Conservation (phyloP, 345 rosid genomes). For the Mallotus nudiflorus region DNA sequence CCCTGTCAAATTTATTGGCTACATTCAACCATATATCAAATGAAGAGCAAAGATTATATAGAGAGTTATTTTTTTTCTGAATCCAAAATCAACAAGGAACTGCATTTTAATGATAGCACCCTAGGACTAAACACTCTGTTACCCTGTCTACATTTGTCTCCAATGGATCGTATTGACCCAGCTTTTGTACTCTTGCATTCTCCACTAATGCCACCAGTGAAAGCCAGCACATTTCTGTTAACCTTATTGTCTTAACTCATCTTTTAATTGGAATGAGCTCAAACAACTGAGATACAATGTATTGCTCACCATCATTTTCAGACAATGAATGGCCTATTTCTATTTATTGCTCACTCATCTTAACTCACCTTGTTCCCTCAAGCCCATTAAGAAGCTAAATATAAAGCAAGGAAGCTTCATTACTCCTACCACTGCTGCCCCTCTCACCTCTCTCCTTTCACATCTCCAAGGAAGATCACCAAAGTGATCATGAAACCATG, state of each 20-base stretch:
- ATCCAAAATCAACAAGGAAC: neutral
- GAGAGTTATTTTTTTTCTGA: neutral
- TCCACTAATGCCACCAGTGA: neutral
- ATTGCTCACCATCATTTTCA: neutral
- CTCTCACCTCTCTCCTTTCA: neutral
- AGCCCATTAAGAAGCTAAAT: neutral
- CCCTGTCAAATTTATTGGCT: neutral
- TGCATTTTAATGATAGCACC: neutral
- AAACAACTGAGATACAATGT: neutral
- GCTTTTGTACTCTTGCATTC: neutral
- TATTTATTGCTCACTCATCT: too few species aligned
- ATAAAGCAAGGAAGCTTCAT: neutral
- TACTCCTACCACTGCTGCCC: neutral
- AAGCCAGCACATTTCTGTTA: neutral
- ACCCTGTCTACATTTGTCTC: neutral
- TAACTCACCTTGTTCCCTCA: neutral
- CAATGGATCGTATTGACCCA: too few species aligned
- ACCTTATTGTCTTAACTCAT: neutral
- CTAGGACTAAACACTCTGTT: neutral
- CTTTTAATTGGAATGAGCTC: neutral
- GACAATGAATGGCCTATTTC: too few species aligned
- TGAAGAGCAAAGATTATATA: neutral
- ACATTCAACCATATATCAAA: neutral
- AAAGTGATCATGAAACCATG: neutral
- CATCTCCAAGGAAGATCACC: neutral